Conservation (phyloP, 148 eudicot species). For the Simmondsia chinensis region DNA sequence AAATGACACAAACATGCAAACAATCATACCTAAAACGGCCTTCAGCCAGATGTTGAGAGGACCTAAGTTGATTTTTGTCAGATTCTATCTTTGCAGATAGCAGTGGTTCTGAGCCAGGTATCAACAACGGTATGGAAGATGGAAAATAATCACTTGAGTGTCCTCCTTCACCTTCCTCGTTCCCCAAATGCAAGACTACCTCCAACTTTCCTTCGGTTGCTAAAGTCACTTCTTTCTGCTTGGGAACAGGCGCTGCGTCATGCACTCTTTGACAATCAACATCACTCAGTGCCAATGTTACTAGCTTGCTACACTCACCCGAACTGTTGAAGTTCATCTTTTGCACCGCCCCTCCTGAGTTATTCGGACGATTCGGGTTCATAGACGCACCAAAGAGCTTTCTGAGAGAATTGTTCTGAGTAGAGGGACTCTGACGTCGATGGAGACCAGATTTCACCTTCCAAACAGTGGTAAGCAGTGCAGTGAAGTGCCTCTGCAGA, state of each 20-base stretch:
- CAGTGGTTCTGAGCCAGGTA: slow-evolving; percentile 30
- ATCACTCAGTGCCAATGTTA: slow-evolving; percentile 49
- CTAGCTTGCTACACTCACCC: slow-evolving; percentile 37
- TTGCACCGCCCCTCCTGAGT: slow-evolving; percentile 15
- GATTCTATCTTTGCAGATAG: slow-evolving; percentile 18
- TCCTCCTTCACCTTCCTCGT: slow-evolving; percentile 10
- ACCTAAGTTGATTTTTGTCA: slow-evolving; percentile 30
- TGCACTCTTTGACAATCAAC: slow-evolving; percentile 18
- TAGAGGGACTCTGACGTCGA: slow-evolving; percentile 21
- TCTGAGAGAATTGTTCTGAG: slow-evolving; percentile 29
- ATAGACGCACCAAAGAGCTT: slow-evolving; percentile 31
- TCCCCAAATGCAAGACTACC: slow-evolving; percentile 48
- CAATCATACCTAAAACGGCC: slow-evolving; percentile 56
- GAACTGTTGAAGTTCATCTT: slow-evolving; percentile 42
- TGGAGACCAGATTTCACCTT: slow-evolving; percentile 35
- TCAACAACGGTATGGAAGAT: slow-evolving; percentile 39
- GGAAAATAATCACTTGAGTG: slow-evolving; percentile 40
- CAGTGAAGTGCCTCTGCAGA: slow-evolving; percentile 77
- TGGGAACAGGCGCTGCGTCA: slow-evolving; percentile 14
- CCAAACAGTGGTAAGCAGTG: slow-evolving; percentile 71
- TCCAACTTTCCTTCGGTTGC: slow-evolving; percentile 44
- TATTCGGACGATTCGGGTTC: slow-evolving; percentile 22
- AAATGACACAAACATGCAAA: not conserved
- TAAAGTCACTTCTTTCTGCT: slow-evolving; percentile 32
- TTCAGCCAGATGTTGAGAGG: slow-evolving; percentile 37